phyloP scores from a whole-genome alignment of 345 rosid species.

The Moringa oleifera region DNA sequence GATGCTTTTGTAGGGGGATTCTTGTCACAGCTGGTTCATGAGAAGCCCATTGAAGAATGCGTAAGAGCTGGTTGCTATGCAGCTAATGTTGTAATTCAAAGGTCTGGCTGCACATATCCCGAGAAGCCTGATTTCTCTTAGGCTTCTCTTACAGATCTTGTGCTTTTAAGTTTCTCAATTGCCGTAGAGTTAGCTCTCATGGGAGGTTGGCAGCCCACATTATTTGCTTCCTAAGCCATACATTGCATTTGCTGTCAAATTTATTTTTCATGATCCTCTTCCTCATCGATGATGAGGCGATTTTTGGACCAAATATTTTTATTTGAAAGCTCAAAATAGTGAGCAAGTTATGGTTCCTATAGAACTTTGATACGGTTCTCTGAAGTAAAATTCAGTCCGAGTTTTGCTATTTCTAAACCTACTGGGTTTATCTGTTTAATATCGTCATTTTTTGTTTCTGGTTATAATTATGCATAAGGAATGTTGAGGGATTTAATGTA shows the following conservation, averaged over 20 bases:
- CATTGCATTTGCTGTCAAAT: neutral
- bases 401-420: neutral
- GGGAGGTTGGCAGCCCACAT: neutral
- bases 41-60: slow-evolving; percentile 68
- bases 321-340: neutral
- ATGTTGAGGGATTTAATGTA: too few relatives aligned
- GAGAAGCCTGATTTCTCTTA: slow-evolving; percentile 38
- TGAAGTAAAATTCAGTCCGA: neutral
- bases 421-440: too few relatives aligned
- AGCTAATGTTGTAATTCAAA: slow-evolving; percentile 80
- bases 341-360: too few relatives aligned
- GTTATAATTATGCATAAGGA: too few relatives aligned
- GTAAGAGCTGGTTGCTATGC: slow-evolving; percentile 85
- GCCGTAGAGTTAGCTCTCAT: too few relatives aligned
- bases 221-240: slow-evolving; percentile 1
- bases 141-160: slow-evolving; percentile 6
- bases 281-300: neutral
- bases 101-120: slow-evolving; percentile 91
- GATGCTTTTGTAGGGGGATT: slow-evolving; percentile 69
- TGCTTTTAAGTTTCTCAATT: too few relatives aligned
- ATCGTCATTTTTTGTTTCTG: too few relatives aligned
- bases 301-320: neutral
- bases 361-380: too few relatives aligned
- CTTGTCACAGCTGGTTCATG: slow-evolving; percentile 74
- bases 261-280: neutral